phyloP scores from a whole-genome alignment of 148 eudicot genomes.

The Fagopyrum homotropicum region DNA sequence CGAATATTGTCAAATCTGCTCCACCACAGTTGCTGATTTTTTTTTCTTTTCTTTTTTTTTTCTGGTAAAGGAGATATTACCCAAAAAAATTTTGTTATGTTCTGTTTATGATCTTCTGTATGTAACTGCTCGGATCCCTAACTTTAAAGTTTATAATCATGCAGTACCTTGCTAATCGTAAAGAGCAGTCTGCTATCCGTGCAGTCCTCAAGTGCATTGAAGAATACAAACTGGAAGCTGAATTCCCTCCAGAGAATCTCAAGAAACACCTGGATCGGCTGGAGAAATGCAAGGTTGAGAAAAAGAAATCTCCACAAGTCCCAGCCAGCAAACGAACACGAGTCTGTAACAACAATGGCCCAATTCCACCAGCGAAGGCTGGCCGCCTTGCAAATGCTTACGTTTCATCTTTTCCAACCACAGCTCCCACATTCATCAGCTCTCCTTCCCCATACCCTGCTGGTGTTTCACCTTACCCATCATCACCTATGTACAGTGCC shows the following conservation, averaged over 20 bases:
- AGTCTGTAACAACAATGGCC: constrained; percentile 69
- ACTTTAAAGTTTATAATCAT: background rate
- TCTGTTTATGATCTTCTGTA: background rate
- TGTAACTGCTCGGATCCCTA: background rate
- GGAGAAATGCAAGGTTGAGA: constrained; percentile 75
- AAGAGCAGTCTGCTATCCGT: constrained; percentile 93
- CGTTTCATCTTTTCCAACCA: constrained; percentile 76
- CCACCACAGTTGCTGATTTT: background rate
- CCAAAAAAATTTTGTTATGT: too few species aligned
- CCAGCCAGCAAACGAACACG: constrained; percentile 84
- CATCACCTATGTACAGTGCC: constrained; percentile 51
- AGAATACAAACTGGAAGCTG: constrained; percentile 81
- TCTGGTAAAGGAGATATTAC: too few species aligned
- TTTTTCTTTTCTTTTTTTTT: background rate
- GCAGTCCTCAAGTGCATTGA: constrained; percentile 94
- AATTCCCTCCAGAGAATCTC: constrained; percentile 70
- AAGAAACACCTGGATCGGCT: constrained; percentile 79
- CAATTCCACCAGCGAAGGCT: constrained; percentile 97
- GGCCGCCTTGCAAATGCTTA: constrained; percentile 86
- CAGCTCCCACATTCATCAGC: constrained; percentile 45
- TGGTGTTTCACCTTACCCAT: constrained; percentile 43
- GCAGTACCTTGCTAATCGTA: constrained; percentile 85
- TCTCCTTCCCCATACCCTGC: constrained; percentile 72
- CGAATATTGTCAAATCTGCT: background rate
- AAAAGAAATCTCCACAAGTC: constrained; percentile 53